A percentile compares a stretch with the other conserved stretches of the same genome.
phyloP scores from a whole-genome alignment of 805 yeast species.

The Dipodascopsis tothii region DNA sequence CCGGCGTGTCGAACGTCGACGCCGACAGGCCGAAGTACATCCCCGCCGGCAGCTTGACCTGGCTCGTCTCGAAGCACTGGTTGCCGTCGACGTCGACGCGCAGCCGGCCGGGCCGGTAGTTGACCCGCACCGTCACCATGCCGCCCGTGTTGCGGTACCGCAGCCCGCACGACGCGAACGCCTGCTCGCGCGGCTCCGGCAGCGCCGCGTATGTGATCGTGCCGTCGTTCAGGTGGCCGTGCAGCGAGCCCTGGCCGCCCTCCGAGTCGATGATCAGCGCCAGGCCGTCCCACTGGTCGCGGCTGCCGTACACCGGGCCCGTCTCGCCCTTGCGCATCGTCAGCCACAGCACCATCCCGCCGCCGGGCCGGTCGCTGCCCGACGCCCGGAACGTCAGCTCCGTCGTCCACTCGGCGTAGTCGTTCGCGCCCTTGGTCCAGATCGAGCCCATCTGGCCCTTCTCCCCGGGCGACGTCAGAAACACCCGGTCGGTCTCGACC shows the following conservation, averaged over 20 bases:
- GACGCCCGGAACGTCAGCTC: conserved; percentile 29
- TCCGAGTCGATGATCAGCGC: conserved; percentile 35
- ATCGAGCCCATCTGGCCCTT: conserved; percentile 30
- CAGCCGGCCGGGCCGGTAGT: conserved; percentile 29
- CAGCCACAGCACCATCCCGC: conserved; percentile 36
- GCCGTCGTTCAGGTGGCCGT: conserved; percentile 39
- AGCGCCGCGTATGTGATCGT: conserved; percentile 24
- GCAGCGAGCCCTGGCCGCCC: conserved; percentile 27
- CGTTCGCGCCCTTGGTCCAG: conserved; percentile 30
- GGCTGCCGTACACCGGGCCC: conserved; percentile 35
- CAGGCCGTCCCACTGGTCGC: conserved; percentile 36
- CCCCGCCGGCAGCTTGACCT: conserved; percentile 31
- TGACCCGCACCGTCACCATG: conserved; percentile 29
- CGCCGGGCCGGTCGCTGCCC: conserved; percentile 31
- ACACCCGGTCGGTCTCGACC: conserved; percentile 21
- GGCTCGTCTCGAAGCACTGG: conserved; percentile 31
- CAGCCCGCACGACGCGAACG: conserved; percentile 34
- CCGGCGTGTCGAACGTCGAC: conserved; percentile 20
- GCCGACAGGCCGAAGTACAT: conserved; percentile 34
- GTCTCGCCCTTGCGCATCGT: conserved; percentile 24
- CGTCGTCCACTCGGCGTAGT: conserved; percentile 32
- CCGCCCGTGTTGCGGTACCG: conserved; percentile 32
- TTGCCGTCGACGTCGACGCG: conserved; percentile 35
- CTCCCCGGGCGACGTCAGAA: conserved; percentile 24
- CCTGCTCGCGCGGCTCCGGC: conserved; percentile 27